Evolutionary conservation across 2,329 filamentous ascomycete genomes (phyloP).

Genomic region (Myriosclerotinia duriaeana): DNA sequence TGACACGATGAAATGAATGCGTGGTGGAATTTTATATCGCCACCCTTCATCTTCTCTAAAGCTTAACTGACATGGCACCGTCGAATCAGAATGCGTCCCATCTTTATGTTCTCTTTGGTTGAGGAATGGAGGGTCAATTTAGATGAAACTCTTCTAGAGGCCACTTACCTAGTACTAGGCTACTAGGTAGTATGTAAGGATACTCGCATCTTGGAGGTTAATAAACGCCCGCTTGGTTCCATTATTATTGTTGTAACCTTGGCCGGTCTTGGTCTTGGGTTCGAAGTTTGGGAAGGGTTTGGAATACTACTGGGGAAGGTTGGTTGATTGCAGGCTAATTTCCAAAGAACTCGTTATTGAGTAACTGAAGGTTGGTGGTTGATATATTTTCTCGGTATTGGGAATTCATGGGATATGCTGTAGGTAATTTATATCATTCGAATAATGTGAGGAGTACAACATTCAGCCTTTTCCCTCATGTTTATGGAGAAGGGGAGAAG

Average conservation of each 20-base stretch:
- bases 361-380: no score
- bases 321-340: no score
- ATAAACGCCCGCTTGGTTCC: slow-evolving; percentile 5
- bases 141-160: slow-evolving; percentile 13
- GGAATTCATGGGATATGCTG: not conserved
- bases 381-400: no score
- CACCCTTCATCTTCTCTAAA: slow-evolving; percentile 1
- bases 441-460: not conserved
- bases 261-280: slow-evolving; percentile 7
- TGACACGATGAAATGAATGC: slow-evolving; percentile 10
- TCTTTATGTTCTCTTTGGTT: not conserved
- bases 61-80: not conserved
- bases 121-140: not conserved
- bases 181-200: slow-evolving; percentile 12
- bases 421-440: not conserved
- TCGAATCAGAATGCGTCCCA: not conserved
- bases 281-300: not conserved
- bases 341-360: slow-evolving; percentile 1
- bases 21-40: slow-evolving; percentile 3
- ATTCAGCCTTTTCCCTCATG: no score
- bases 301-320: no score
- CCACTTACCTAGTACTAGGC: no score
- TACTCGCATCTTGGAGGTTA: slow-evolving; percentile 8
- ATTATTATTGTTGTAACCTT: not conserved
- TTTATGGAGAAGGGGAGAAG: not conserved